Conservation (phyloP, 2,329 filamentous ascomycete species). For the Calonectria henricotiae region DNA sequence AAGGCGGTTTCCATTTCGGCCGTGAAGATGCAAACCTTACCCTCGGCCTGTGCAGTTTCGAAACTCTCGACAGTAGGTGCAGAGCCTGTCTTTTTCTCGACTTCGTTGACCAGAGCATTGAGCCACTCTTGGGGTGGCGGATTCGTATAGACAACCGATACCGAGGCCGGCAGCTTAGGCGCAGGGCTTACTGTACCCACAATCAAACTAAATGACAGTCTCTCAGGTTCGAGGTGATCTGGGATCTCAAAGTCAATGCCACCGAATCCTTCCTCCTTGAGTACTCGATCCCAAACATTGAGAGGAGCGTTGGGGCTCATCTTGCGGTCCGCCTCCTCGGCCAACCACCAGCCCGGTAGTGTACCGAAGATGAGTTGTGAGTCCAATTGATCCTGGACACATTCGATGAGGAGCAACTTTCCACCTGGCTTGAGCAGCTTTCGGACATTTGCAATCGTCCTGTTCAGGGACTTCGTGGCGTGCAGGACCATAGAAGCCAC, state of each 20-base stretch:
- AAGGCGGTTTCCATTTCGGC: background rate
- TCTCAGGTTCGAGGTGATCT: background rate
- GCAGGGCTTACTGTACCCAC: background rate
- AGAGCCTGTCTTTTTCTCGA: background rate
- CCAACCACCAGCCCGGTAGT: slow-evolving; percentile 13
- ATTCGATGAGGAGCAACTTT: slow-evolving; percentile 2
- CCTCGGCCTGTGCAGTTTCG: background rate
- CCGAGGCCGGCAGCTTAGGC: background rate
- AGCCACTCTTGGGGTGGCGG: background rate
- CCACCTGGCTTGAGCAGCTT: slow-evolving; percentile 2
- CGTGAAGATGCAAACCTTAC: slow-evolving; percentile 12
- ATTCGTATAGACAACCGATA: background rate
- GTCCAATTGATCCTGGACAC: slow-evolving; percentile 18
- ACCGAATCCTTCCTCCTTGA: background rate
- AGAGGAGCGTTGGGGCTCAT: slow-evolving; percentile 14
- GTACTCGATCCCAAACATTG: background rate
- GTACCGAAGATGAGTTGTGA: slow-evolving; percentile 5
- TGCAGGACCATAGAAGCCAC: slow-evolving; percentile 11
- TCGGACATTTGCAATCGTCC: slow-evolving; percentile 5
- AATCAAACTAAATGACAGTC: background rate
- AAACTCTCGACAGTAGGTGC: background rate
- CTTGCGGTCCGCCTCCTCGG: slow-evolving; percentile 1
- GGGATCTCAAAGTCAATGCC: background rate
- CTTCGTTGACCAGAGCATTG: background rate
- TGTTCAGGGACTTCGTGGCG: slow-evolving; percentile 6